Evolutionary conservation across 805 yeast species (phyloP).

Genomic region (Yarrowia yakushimensis): DNA sequence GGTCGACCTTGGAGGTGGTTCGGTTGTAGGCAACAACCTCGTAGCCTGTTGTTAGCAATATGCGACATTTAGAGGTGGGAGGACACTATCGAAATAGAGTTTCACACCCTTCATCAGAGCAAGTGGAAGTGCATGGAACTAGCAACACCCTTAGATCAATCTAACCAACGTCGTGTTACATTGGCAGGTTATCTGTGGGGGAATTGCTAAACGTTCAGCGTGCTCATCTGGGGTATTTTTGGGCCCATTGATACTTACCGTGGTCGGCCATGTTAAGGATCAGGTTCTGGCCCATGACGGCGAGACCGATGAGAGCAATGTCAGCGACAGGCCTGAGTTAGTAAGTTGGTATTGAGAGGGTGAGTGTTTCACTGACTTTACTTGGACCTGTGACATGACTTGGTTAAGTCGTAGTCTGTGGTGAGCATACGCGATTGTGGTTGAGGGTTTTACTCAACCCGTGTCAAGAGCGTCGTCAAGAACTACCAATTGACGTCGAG

Average conservation of each 20-base stretch:
- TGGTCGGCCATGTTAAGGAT: conserved; percentile 97
- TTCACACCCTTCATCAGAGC: conserved; percentile 12
- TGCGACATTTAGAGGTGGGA: conserved; percentile 10
- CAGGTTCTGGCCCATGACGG: conserved; percentile 98
- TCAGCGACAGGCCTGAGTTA: conserved; percentile 53
- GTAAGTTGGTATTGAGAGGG: neutral
- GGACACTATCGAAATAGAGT: neutral
- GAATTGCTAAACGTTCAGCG: neutral
- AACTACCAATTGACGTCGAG: neutral
- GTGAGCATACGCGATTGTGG: neutral
- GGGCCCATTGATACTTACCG: conserved; percentile 45
- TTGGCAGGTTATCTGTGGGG: neutral
- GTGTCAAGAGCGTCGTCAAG: neutral
- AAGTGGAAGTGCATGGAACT: conserved; percentile 24
- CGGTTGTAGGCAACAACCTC: conserved; percentile 98
- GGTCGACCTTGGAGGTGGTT: conserved; percentile 93
- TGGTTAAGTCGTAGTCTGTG: conserved; percentile 19
- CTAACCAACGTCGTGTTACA: neutral
- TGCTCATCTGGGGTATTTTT: neutral
- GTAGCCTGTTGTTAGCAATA: conserved; percentile 41
- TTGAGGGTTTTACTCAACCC: neutral
- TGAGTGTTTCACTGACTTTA: neutral
- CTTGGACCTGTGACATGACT: conserved; percentile 18
- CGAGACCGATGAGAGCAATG: conserved; percentile 98
- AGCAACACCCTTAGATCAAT: neutral